These are phyloP conservation scores for Arthrobotrys entomopaga DNA, from an alignment of 2,329 filamentous ascomycete species.

Conservation along the genomic window DNA sequence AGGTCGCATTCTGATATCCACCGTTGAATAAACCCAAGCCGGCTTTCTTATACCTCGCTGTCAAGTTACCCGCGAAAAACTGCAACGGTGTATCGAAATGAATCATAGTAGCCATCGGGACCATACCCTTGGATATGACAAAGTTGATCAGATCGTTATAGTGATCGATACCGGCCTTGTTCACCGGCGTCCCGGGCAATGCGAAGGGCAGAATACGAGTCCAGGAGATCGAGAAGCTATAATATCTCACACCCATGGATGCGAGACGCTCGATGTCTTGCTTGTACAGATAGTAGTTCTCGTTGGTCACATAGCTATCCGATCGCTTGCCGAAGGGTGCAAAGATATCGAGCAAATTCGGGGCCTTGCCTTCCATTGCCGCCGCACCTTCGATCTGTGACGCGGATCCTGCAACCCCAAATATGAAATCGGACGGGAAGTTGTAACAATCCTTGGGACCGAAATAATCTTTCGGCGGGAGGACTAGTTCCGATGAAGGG, in stretches of 20 bases:
- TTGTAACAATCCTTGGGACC: conserved; percentile 29
- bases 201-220: conserved; percentile 68
- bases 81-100: conserved; percentile 66
- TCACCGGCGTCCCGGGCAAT: conserved; percentile 66
- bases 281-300: conserved; percentile 69
- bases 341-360: conserved; percentile 18
- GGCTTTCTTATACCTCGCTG: conserved; percentile 56
- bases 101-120: conserved; percentile 65
- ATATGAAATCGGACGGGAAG: conserved; percentile 30
- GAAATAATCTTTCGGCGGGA: conserved; percentile 22
- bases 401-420: conserved; percentile 21
- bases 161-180: conserved; percentile 66
- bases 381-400: conserved; percentile 25
- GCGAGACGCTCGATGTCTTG: conserved; percentile 69
- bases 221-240: conserved; percentile 68
- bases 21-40: conserved; percentile 63
- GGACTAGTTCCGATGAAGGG: conserved; percentile 17
- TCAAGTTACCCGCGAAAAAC: conserved; percentile 62
- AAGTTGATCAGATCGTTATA: conserved; percentile 69
- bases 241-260: conserved; percentile 66
- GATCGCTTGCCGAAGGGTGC: conserved; percentile 4
- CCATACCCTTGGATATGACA: conserved; percentile 66
- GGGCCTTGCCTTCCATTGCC: conserved; percentile 25
- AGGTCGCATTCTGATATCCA: conserved; percentile 65
- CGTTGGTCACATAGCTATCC: conserved; percentile 62